phyloP scores from a whole-genome alignment of 2,329 filamentous ascomycete genomes.

The Peltaster fructicola region DNA sequence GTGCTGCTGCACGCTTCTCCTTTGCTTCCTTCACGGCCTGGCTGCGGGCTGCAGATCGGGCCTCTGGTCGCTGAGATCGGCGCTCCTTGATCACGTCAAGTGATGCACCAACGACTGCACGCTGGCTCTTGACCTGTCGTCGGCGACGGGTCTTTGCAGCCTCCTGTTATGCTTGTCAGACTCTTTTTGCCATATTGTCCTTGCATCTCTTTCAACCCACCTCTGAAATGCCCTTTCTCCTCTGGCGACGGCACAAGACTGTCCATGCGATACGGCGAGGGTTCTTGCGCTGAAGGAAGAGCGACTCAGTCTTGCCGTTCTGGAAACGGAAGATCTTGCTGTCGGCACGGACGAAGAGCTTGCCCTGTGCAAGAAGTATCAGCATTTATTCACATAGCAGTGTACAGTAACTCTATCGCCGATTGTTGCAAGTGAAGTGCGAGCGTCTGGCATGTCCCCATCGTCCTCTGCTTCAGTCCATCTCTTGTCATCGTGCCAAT shows the following conservation, averaged over 20 bases:
- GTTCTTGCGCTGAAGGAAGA: constrained; percentile 99
- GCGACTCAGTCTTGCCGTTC: constrained; percentile 98
- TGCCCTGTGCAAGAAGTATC: constrained; percentile 56
- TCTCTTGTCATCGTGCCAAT: background rate
- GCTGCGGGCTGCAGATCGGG: constrained; percentile 74
- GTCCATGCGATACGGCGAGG: constrained; percentile 99
- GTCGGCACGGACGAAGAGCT: constrained; percentile 98
- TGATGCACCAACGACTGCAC: constrained; percentile 95
- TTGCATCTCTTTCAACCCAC: constrained; percentile 48
- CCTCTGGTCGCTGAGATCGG: constrained; percentile 85
- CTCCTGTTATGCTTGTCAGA: constrained; percentile 46
- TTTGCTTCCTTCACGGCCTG: constrained; percentile 93
- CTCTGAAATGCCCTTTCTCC: constrained; percentile 99
- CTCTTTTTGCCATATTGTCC: too few relatives aligned
- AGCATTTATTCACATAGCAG: too few relatives aligned
- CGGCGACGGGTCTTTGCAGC: constrained; percentile 99
- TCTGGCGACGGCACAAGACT: constrained; percentile 90
- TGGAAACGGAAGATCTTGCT: constrained; percentile 99
- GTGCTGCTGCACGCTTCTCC: constrained; percentile 85
- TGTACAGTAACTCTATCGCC: too few relatives aligned
- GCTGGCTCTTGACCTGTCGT: constrained; percentile 95
- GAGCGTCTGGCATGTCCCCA: too few relatives aligned
- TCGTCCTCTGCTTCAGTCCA: background rate
- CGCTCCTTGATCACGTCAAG: constrained; percentile 99
- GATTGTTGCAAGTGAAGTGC: too few relatives aligned